Evolutionary conservation across 2,329 filamentous ascomycete species (phyloP).

Genomic region (Stemphylium vesicarium): DNA sequence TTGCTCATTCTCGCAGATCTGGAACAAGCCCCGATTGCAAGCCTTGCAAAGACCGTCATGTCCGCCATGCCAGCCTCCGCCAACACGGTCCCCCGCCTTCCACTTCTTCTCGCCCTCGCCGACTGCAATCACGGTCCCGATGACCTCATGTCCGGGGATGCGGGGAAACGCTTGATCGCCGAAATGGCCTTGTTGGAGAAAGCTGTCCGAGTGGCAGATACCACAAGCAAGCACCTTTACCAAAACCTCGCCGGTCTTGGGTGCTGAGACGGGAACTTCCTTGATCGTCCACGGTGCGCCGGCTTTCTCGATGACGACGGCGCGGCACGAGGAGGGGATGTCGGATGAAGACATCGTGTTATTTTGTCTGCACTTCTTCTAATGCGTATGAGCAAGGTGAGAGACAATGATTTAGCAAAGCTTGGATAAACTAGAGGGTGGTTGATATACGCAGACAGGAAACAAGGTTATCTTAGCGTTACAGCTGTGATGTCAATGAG

Average conservation of each 20-base stretch:
- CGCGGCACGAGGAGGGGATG: constrained; percentile 70
- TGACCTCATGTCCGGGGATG: constrained; percentile 73
- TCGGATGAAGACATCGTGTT: neutral
- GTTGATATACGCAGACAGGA: neutral
- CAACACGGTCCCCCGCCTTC: constrained; percentile 70
- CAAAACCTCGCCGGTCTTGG: constrained; percentile 65
- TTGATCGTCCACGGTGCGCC: constrained; percentile 63
- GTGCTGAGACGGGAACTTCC: constrained; percentile 64
- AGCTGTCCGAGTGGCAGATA: constrained; percentile 69
- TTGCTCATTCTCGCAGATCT: constrained; percentile 68
- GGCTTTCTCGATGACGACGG: constrained; percentile 64
- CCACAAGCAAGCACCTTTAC: constrained; percentile 76
- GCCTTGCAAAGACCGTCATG: constrained; percentile 67
- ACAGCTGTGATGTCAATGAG: constrained; percentile 5
- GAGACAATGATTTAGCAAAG: neutral
- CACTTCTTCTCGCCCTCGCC: constrained; percentile 64
- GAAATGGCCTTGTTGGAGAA: constrained; percentile 35
- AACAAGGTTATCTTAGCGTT: neutral
- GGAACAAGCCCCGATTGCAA: constrained; percentile 69
- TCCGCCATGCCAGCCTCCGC: constrained; percentile 72
- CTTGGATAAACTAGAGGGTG: neutral
- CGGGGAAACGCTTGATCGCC: constrained; percentile 55
- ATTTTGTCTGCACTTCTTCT: neutral
- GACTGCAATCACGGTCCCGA: constrained; percentile 70
- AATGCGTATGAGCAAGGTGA: neutral